Evolutionary conservation across 169 alveolate genomes (phyloP).

Genomic region (Plasmodium fragile): DNA sequence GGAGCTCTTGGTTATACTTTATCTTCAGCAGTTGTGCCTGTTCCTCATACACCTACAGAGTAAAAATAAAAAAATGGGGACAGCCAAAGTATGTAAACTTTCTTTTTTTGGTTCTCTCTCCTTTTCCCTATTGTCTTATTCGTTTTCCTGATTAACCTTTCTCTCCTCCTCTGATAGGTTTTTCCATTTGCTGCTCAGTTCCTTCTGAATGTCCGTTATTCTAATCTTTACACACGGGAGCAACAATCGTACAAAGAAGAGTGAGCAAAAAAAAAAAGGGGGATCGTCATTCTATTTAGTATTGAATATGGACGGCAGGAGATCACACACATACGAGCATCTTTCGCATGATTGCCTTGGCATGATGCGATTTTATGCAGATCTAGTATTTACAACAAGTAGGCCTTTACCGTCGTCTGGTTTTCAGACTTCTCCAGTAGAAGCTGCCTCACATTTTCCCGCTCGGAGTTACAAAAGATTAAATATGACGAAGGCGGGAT

Average conservation of each 20-base stretch:
- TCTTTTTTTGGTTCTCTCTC: not conserved
- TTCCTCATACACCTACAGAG: constrained; percentile 47
- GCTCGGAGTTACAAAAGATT: constrained; percentile 58
- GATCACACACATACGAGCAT: not conserved
- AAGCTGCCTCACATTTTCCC: constrained; percentile 55
- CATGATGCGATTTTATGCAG: not conserved
- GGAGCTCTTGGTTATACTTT: constrained; percentile 62
- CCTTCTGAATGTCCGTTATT: constrained; percentile 74
- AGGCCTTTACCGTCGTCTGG: constrained; percentile 39
- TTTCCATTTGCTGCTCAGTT: constrained; percentile 70
- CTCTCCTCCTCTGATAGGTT: constrained; percentile 53
- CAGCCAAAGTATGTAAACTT: not conserved
- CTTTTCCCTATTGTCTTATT: not conserved
- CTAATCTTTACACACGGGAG: constrained; percentile 26
- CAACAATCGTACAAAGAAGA: not conserved
- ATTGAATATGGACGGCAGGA: not conserved
- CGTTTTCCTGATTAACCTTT: constrained; percentile 21
- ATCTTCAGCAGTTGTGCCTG: constrained; percentile 56
- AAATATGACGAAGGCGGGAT: constrained; percentile 71
- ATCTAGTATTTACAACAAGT: not conserved
- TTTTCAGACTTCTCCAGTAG: constrained; percentile 19
- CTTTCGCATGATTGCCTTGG: not conserved
- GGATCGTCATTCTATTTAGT: too few species aligned
- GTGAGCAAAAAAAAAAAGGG: not conserved
- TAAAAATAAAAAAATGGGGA: not conserved